Evolutionary conservation across 2,329 filamentous ascomycete species (phyloP), one percentile per base, ranked within the genome.

Genomic region (Myriangium duriaei): DNA sequence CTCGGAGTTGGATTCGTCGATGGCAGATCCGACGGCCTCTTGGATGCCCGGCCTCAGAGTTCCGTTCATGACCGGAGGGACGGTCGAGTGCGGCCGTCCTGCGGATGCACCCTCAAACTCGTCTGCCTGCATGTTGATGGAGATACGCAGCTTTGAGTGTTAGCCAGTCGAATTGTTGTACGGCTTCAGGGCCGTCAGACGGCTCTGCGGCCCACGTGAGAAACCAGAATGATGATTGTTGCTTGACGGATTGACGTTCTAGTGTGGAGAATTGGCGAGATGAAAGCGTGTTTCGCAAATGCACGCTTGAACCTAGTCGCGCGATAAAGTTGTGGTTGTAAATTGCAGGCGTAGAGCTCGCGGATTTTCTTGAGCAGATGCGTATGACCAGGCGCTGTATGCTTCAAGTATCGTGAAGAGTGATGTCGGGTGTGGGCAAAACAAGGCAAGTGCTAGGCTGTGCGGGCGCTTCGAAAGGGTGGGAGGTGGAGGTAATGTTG

Each of bases 11-110:
- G 66, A 61, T 36, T 65, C 64, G 47, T 69, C 61, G 42, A 74
- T 71, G 7, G 71, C 71, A 44, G 67, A 66, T 47, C 63, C 67
- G 46, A 76, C 68, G 21, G 71, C 72, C 47, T 74, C 69, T 47
- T 69, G 68, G 46, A 76, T 65, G 4, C 36, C 36, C 21, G 36
- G 30, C 32, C 36, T 15, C 15, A 39, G 36, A 19, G 29, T 32
- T 4, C 30, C 36, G 19, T 39, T 32, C 12, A 15, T 16, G 4
- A 11, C 26, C 6, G 30, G 29, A 24, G 36, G 28, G 18, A 3
- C 12, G n/a, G 36, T 32, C 30, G 36, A 9, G 21, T n/a, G 21
- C 21, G 21, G n/a, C 29, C 36, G 36, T 17, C 36, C 36, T 21
- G 29, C 36, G 12, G 36, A 39, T 19, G 36, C 17, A 30, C 29